Percentiles rank a stretch among this genome's conserved stretches.
These are phyloP conservation scores for Trypanosoma platydactyli DNA, from an alignment of 208 protist genomes.

Conservation along the genomic window DNA sequence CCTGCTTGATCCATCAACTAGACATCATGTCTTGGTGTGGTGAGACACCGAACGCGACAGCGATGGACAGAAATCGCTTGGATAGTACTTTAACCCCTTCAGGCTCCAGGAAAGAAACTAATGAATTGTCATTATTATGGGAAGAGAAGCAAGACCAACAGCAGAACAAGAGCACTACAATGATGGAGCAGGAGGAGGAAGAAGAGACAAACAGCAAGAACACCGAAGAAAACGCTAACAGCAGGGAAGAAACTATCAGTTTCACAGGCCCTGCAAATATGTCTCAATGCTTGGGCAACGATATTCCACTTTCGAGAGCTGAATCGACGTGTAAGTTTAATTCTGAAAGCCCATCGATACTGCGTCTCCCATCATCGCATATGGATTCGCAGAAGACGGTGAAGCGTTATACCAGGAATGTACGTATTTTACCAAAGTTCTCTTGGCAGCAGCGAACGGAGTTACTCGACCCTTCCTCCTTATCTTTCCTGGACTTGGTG, in stretches of 20 bases:
- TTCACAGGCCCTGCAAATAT: neutral
- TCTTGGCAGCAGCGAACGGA: neutral
- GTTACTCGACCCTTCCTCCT: constrained; percentile 12
- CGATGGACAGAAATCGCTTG: no score
- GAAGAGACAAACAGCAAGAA: no score
- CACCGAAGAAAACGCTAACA: no score
- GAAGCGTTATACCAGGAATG: neutral
- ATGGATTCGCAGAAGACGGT: neutral
- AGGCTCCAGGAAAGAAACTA: neutral
- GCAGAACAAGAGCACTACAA: no score
- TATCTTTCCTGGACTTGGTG: constrained; percentile 57
- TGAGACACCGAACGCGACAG: no score
- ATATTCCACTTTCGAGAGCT: neutral
- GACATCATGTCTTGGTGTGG: no score
- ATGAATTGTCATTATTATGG: neutral
- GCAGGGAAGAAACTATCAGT: no score
- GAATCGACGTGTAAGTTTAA: neutral
- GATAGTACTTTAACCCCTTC: no score
- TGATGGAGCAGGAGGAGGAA: no score
- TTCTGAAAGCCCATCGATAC: neutral
- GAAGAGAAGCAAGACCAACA: neutral
- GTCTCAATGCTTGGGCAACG: neutral
- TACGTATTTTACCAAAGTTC: neutral
- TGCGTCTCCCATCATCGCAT: neutral
- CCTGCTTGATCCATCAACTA: no score